Evolutionary conservation across 179 eudicot species (phyloP), one percentile per base, ranked within the genome.

Genomic region (Vitellaria paradoxa): DNA sequence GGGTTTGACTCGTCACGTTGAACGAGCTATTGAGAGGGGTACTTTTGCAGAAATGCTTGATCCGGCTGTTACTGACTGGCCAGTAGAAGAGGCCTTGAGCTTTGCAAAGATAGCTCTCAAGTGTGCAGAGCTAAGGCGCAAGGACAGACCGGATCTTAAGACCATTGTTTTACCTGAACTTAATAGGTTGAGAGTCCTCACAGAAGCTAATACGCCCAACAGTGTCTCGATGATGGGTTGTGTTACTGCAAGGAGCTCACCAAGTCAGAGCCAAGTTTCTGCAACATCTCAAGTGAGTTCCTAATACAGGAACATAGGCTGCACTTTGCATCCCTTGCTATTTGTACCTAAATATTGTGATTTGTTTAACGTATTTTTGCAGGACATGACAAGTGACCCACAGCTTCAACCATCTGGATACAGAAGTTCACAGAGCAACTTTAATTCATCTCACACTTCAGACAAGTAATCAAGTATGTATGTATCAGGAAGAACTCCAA

Each of bases 61-160:
- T 56, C 89, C 85, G 15, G 59, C 52, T 0, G 83, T 87, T 10
- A 64, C 61, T 1, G 87, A 86, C 47, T 86, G 85, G 89, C 89
- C 89, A 18, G 49, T 84, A 0, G 87, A 84, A 57, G 89, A 84
- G 65, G 81, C 87, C 8, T 23, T 76, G 56, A 14, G 9, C 0
- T 87, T 80, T 66, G 86, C 84, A 46, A 87, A 81, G 80, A 21
- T 87, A 26, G 84, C 89, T 9, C 85, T 87, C n/a, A 78, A 71
- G 47, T 87, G 89, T 71, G 76, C 86, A 40, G 89, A 87, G 63
- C 60, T 87, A 59, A 73, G 87, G 72, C 61, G 84, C 11, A 87
- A 84, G 57, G 89, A 87, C 42, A 76, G 89, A 52, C 89, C 89
- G 1, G 89, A 87, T 70, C 89, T 87, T 40, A 80, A 80, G 11